Percentiles rank a stretch among this genome's conserved stretches.
Conservation (phyloP, 2,329 filamentous ascomycete genomes). For the Colletotrichum cuscutae region DNA sequence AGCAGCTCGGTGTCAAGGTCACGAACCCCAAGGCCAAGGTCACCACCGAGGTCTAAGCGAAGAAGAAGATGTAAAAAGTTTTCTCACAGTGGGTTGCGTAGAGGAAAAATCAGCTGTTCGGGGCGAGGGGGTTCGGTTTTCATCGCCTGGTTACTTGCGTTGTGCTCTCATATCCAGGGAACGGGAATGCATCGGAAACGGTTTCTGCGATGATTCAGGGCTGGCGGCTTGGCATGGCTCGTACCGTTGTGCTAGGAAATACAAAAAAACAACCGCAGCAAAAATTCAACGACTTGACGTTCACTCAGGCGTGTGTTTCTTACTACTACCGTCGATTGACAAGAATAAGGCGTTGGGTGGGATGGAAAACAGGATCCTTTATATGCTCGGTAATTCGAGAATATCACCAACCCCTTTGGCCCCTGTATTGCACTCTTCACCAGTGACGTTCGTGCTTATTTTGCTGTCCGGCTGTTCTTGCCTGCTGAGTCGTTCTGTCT, state of each 20-base stretch:
- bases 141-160: constrained; percentile 31
- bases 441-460: not conserved
- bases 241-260: constrained; percentile 36
- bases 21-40: constrained; percentile 99
- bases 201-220: constrained; percentile 36
- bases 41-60: constrained; percentile 85
- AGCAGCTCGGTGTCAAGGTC: constrained; percentile 99
- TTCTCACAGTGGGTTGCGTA: constrained; percentile 1
- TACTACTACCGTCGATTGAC: constrained; percentile 12
- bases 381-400: constrained; percentile 17
- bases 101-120: constrained; percentile 16
- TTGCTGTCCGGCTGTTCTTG: not conserved
- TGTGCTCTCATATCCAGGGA: constrained; percentile 35
- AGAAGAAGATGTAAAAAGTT: not conserved
- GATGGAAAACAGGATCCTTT: constrained; percentile 19
- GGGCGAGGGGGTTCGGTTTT: constrained; percentile 27
- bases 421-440: not conserved
- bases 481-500: too few relatives aligned
- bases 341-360: constrained; percentile 15
- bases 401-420: constrained; percentile 6
- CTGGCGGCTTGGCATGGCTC: constrained; percentile 36
- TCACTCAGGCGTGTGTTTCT: constrained; percentile 20
- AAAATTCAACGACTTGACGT: constrained; percentile 33
- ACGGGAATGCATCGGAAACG: constrained; percentile 37
- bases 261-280: constrained; percentile 32